Evolutionary conservation across 2,329 filamentous ascomycete species (phyloP), one percentile per base, ranked within the genome.

Genomic region (Trichoderma citrinoviride): DNA sequence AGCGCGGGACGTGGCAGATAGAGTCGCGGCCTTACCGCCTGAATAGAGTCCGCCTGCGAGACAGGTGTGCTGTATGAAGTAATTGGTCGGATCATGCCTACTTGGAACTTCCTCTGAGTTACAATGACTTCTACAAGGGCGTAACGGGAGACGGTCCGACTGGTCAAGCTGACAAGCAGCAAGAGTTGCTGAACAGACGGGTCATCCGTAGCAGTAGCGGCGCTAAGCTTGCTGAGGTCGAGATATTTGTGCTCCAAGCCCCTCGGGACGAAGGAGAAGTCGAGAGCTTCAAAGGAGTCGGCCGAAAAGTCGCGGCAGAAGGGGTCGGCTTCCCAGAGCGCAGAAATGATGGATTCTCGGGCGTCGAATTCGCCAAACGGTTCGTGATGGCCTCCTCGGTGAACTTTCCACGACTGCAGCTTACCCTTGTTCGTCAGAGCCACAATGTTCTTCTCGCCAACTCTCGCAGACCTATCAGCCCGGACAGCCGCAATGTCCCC

Each of bases 391-490:
- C 93, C 93, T 67, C 91, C 91, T 75, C 94, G 92, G 72, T 94
- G 92, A 49, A 97, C 83, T 73, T 90, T 91, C 95, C 95, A 99
- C 7, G 89, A 84, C 71, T 96, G 90, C 27, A 99, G 79, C 65
- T 88, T 85, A 29, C 91, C 94, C 70, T 89, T 89, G 61, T 87
- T 84, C 1, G 93, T 95, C 15, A 89, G 87, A 43, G 93, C 87
- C 53, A 97, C 85, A 40, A 97, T 83, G 70, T 93, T 92, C 73
- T 93, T 88, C 76, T 97, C 93, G 25, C 93, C 93, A 68, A 92
- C 87, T 65, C 88, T 86, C 43, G 84, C 82, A 10, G 89, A 88
- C 60, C 85, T 83, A 49, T 91, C 91, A 27, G 92, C 88, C 70
- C 88, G 87, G 43, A 96, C 88, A 33, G 93, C 92, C 50, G 89